Conservation (phyloP, 176 grass and related monocot genomes). For the Rhynchospora tenuis region DNA sequence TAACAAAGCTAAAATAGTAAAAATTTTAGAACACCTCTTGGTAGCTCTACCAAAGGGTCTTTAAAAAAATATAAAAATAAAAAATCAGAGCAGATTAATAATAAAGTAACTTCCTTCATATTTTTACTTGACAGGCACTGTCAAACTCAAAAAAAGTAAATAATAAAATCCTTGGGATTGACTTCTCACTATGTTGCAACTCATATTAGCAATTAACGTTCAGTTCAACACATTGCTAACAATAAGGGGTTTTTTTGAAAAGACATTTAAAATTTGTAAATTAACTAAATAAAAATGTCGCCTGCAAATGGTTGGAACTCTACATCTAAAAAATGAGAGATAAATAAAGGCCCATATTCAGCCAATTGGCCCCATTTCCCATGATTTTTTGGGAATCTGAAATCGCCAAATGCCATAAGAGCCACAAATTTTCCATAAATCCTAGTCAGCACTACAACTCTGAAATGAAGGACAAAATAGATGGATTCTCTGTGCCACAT, state of each 20-base stretch:
- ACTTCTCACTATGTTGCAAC: neutral
- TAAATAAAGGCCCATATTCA: neutral
- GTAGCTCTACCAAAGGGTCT: too few relatives aligned
- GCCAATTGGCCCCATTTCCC: neutral
- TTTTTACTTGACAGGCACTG: too few relatives aligned
- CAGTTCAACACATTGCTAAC: neutral
- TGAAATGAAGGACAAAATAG: constrained; percentile 26
- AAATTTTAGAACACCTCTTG: neutral
- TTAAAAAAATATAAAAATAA: too few relatives aligned
- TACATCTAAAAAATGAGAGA: neutral
- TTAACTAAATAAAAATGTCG: neutral
- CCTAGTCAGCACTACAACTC: constrained; percentile 45
- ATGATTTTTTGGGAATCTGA: constrained; percentile 12
- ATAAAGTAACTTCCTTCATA: too few relatives aligned
- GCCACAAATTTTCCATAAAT: constrained; percentile 10
- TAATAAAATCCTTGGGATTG: too few relatives aligned
- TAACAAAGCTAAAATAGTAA: neutral
- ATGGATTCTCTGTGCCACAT: constrained; percentile 71
- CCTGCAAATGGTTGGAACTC: neutral
- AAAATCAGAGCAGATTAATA: too few relatives aligned
- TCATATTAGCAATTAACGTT: neutral
- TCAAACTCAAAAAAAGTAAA: too few relatives aligned
- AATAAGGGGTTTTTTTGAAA: neutral
- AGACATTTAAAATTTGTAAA: neutral
- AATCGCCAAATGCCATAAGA: neutral